phyloP scores from a whole-genome alignment of 768 basidiomycete species.

The Cystofilobasidium macerans region DNA sequence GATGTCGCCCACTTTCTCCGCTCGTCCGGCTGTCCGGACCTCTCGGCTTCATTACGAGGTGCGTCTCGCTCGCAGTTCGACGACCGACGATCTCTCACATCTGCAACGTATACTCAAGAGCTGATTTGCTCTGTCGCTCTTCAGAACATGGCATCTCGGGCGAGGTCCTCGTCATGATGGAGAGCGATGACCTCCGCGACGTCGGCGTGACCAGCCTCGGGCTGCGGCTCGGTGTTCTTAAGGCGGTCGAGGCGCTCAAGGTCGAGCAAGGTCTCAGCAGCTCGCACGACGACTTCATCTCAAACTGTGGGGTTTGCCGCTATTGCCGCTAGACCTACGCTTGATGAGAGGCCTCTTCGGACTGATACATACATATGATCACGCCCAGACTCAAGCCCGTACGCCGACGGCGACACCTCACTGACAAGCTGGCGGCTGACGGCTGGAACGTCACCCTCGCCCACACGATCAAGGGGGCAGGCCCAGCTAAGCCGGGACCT shows the following conservation, averaged over 20 bases:
- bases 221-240: conserved; percentile 80
- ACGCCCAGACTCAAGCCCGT: background rate
- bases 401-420: background rate
- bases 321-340: too few species aligned
- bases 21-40: conserved; percentile 1
- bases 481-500: conserved; percentile 40
- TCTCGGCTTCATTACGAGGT: conserved; percentile 11
- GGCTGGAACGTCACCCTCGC: background rate
- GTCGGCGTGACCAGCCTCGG: conserved; percentile 83
- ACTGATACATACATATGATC: too few species aligned
- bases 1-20: conserved; percentile 18
- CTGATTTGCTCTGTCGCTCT: background rate
- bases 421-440: background rate
- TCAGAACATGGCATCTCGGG: conserved; percentile 86
- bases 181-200: conserved; percentile 71
- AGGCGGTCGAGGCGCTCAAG: conserved; percentile 82
- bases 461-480: background rate
- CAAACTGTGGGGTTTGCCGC: too few species aligned
- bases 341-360: too few species aligned
- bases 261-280: conserved; percentile 69
- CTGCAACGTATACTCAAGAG: too few species aligned
- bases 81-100: too few species aligned
- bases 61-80: background rate
- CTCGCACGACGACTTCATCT: conserved; percentile 43
- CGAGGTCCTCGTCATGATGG: conserved; percentile 72